phyloP scores from a whole-genome alignment of 768 basidiomycete genomes.

The Royoungia palumana region DNA sequence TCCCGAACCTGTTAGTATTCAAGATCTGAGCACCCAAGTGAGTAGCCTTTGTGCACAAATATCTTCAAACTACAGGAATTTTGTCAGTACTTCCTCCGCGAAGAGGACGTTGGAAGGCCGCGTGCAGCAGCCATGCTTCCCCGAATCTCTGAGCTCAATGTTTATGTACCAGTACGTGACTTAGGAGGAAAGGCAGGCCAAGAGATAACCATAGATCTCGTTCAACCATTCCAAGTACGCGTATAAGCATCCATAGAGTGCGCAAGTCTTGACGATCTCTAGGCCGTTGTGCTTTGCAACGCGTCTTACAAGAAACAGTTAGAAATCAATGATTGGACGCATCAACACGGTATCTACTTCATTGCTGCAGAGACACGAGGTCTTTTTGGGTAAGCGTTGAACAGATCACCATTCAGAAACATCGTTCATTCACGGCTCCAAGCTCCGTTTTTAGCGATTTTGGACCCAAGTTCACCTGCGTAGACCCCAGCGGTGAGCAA shows the following conservation, averaged over 20 bases:
- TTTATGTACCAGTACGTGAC: conserved; percentile 90
- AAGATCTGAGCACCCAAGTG: conserved; percentile 92
- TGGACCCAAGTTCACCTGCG: conserved; percentile 89
- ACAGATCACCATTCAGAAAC: neutral
- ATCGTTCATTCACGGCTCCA: conserved; percentile 3
- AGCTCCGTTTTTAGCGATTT: conserved; percentile 97
- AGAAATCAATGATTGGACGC: conserved; percentile 96
- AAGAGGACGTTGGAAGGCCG: conserved; percentile 82
- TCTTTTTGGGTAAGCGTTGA: conserved; percentile 75
- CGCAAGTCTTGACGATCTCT: conserved; percentile 8
- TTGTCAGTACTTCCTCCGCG: conserved; percentile 86
- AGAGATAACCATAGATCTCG: conserved; percentile 72
- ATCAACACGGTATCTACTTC: conserved; percentile 84
- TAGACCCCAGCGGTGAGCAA: conserved; percentile 97
- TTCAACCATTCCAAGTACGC: conserved; percentile 85
- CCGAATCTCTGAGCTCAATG: conserved; percentile 91
- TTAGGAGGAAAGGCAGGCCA: conserved; percentile 77
- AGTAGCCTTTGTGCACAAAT: conserved; percentile 19
- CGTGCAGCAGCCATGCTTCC: conserved; percentile 82
- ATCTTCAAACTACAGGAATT: conserved; percentile 8
- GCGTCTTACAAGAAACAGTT: conserved; percentile 76
- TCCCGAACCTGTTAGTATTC: conserved; percentile 81
- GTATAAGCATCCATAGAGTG: neutral
- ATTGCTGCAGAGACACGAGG: conserved; percentile 89
- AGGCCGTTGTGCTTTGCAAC: conserved; percentile 90